Conservation (phyloP, 257 asterid genomes). For the Ehretia macrophylla region DNA sequence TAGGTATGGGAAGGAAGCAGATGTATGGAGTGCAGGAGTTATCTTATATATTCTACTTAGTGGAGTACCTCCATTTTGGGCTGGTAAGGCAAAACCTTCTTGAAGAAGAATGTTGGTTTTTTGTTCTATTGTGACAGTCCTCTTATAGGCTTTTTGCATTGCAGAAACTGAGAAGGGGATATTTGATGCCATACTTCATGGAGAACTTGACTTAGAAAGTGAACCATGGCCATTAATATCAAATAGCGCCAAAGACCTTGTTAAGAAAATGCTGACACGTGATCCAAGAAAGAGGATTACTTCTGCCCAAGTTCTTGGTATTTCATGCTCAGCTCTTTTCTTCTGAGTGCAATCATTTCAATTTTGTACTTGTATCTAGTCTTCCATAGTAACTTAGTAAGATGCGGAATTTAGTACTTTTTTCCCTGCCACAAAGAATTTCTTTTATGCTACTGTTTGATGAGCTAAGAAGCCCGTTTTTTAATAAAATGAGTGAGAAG, state of each 20-base stretch:
- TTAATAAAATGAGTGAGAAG: no score
- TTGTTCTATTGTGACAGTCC: no score
- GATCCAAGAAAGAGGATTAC: slow-evolving; percentile 78
- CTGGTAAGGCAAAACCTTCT: background rate
- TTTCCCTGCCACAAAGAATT: no score
- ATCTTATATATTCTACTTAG: slow-evolving; percentile 7
- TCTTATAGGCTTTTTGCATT: background rate
- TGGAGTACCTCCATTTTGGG: slow-evolving; percentile 3
- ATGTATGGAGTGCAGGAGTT: slow-evolving; percentile 12
- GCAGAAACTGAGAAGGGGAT: slow-evolving; percentile 96
- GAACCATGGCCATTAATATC: slow-evolving; percentile 91
- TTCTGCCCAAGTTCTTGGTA: slow-evolving; percentile 87
- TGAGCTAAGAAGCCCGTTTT: no score
- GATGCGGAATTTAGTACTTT: no score
- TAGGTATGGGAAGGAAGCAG: slow-evolving; percentile 4
- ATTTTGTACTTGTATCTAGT: no score
- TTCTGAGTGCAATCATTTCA: no score
- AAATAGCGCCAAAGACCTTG: slow-evolving; percentile 75
- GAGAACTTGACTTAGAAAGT: slow-evolving; percentile 80
- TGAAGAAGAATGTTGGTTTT: background rate
- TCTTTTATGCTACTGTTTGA: no score
- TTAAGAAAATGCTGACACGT: slow-evolving; percentile 73
- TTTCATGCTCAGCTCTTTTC: background rate
- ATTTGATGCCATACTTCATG: slow-evolving; percentile 80
- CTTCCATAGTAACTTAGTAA: no score